Evolutionary conservation across 1,284 basidiomycete species (phyloP), one percentile per base, ranked within the genome.

Genomic region (Moesziomyces aphidis): DNA sequence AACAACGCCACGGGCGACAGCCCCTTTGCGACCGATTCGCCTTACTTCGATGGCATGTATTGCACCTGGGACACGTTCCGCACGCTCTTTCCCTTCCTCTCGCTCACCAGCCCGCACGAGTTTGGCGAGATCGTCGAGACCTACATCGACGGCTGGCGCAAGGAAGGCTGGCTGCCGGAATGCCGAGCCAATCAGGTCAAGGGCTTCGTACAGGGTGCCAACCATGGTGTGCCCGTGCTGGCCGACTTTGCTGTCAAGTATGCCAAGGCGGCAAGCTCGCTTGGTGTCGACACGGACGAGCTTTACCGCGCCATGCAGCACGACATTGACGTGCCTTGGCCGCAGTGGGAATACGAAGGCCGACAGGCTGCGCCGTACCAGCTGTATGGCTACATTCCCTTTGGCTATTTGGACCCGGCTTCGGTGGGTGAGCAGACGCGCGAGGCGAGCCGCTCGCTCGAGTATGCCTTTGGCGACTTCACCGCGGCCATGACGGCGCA

Each of bases 401-500:
- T 79, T 46, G 77, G 42, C 22, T 72, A 77, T 48, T 64, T 79
- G 13, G 78, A 80, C 50, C 53, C 67, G 1, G 61, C 48, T 15
- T 75, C 73, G 15, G 76, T 76, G 7, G 79, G 79, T n/a, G 63
- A 74, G 39, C 72, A 76, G 62, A 80, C 77, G 24, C 60, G 79
- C n/a, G 77, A 79, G 52, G 66, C 65, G 8, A 77, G 73, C 28
- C 62, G 82, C 7, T 77, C 76, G 34, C 61, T 85, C 46, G 82
- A 86, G 72, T 86, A 86, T 43, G 70, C 81, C 1, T 85, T 81
- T 66, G 84, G 85, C 54, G 85, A 91, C 77, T 91, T 91, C 46
- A 74, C 72, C 4, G 73, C 77, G 11, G 67, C 74, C 3, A 64
- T 73, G 58, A 77, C 74, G 15, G 79, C 77, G 6, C 50, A 55